Percentiles rank a stretch among this genome's conserved stretches.
Evolutionary conservation across 805 yeast species (phyloP).

Genomic region (Ogataea glucozyma): DNA sequence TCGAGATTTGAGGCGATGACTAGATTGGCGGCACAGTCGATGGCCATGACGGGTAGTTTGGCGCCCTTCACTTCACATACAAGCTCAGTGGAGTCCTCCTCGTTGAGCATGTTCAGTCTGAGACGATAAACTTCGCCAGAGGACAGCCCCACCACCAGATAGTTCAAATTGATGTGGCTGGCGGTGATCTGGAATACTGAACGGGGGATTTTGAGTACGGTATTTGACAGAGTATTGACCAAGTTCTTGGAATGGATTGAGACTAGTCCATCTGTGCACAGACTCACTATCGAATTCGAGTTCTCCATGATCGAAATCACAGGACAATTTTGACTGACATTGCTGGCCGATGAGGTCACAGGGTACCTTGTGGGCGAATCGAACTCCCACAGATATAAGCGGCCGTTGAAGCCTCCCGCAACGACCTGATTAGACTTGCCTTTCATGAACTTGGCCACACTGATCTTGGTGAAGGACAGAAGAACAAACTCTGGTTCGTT

Average conservation of each 20-base stretch:
- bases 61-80: conserved; percentile 6
- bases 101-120: conserved; percentile 17
- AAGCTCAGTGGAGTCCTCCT: conserved; percentile 11
- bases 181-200: conserved; percentile 20
- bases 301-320: conserved; percentile 28
- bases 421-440: conserved; percentile 41
- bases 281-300: conserved; percentile 26
- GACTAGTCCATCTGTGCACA: conserved; percentile 26
- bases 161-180: conserved; percentile 21
- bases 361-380: conserved; percentile 34
- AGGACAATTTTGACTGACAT: conserved; percentile 14
- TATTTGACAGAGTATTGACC: conserved; percentile 20
- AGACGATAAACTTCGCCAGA: conserved; percentile 23
- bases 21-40: conserved; percentile 15
- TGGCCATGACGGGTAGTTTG: conserved; percentile 24
- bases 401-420: conserved; percentile 53
- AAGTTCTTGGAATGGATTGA: conserved; percentile 26
- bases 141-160: conserved; percentile 26
- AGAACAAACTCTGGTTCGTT: conserved; percentile 39
- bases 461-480: conserved; percentile 42
- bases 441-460: conserved; percentile 42
- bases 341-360: conserved; percentile 13
- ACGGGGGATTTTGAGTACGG: conserved; percentile 11
- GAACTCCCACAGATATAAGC: conserved; percentile 51
- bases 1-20: conserved; percentile 14